Conservation (phyloP, 2,329 filamentous ascomycete genomes). For the Trichoderma oligosporum region DNA sequence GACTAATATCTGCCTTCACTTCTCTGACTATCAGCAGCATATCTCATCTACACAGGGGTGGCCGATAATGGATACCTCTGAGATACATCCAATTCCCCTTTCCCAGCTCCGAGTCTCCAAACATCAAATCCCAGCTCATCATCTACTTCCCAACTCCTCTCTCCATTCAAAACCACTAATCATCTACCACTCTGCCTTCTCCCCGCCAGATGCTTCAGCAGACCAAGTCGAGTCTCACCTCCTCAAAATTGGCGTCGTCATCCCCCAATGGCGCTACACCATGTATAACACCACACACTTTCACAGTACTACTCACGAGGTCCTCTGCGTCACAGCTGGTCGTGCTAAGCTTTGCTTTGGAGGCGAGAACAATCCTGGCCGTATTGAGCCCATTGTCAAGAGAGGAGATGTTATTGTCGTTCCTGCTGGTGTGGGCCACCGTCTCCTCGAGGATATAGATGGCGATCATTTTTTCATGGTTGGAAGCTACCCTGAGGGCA, state of each 20-base stretch:
- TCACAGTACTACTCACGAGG: slow-evolving; percentile 64
- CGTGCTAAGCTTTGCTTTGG: slow-evolving; percentile 62
- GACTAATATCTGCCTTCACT: too few species aligned
- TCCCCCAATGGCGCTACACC: slow-evolving; percentile 63
- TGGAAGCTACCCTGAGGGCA: slow-evolving; percentile 57
- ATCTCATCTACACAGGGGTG: neutral
- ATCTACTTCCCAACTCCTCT: slow-evolving; percentile 11
- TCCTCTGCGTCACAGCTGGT: slow-evolving; percentile 57
- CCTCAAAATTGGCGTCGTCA: slow-evolving; percentile 40
- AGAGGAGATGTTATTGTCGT: slow-evolving; percentile 62
- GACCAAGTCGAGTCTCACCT: slow-evolving; percentile 6
- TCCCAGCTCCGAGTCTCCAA: slow-evolving; percentile 5
- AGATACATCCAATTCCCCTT: neutral
- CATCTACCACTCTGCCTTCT: slow-evolving; percentile 11
- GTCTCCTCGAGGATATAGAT: slow-evolving; percentile 53
- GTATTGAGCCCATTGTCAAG: slow-evolving; percentile 53
- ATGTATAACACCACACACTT: slow-evolving; percentile 67
- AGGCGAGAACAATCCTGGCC: slow-evolving; percentile 43
- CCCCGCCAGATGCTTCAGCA: neutral
- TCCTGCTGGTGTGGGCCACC: slow-evolving; percentile 62
- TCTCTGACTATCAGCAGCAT: too few species aligned
- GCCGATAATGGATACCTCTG: neutral
- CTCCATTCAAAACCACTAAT: slow-evolving; percentile 11
- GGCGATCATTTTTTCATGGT: slow-evolving; percentile 52
- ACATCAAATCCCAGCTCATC: slow-evolving; percentile 4